These are phyloP conservation scores for Claviceps sp. DNA, from an alignment of 2,329 filamentous ascomycete genomes.

Conservation along the genomic window DNA sequence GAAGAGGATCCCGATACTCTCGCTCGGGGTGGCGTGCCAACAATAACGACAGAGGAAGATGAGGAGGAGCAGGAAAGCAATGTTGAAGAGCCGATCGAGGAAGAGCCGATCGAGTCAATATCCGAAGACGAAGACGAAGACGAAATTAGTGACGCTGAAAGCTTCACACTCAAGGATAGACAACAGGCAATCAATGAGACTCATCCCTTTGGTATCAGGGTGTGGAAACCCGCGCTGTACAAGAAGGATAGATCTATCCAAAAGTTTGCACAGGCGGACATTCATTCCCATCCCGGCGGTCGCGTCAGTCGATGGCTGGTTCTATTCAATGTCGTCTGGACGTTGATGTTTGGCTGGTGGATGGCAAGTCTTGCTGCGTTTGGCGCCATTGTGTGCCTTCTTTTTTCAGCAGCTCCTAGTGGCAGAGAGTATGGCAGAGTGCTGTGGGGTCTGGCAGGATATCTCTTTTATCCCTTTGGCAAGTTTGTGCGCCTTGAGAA, in stretches of 20 bases:
- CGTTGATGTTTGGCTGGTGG: slow-evolving; percentile 91
- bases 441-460: slow-evolving; percentile 70
- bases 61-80: slow-evolving; percentile 13
- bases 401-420: slow-evolving; percentile 67
- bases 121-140: slow-evolving; percentile 40
- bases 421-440: slow-evolving; percentile 76
- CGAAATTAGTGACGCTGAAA: slow-evolving; percentile 73
- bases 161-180: slow-evolving; percentile 92
- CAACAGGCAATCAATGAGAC: slow-evolving; percentile 98
- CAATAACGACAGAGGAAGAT: slow-evolving; percentile 10
- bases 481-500: slow-evolving; percentile 89
- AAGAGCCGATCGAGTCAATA: slow-evolving; percentile 39
- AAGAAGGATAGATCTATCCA: slow-evolving; percentile 96
- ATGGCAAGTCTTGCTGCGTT: slow-evolving; percentile 62
- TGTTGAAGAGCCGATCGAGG: slow-evolving; percentile 31
- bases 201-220: slow-evolving; percentile 94
- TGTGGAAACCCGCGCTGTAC: slow-evolving; percentile 97
- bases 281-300: slow-evolving; percentile 85
- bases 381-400: slow-evolving; percentile 64
- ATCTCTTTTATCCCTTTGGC: slow-evolving; percentile 92
- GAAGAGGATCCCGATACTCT: slow-evolving; percentile 12
- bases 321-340: slow-evolving; percentile 85
- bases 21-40: slow-evolving; percentile 5
- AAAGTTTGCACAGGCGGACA: slow-evolving; percentile 89
- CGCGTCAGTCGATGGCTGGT: slow-evolving; percentile 74